phyloP scores from a whole-genome alignment of 129 eudicot species.

The Artemisia argyi region DNA sequence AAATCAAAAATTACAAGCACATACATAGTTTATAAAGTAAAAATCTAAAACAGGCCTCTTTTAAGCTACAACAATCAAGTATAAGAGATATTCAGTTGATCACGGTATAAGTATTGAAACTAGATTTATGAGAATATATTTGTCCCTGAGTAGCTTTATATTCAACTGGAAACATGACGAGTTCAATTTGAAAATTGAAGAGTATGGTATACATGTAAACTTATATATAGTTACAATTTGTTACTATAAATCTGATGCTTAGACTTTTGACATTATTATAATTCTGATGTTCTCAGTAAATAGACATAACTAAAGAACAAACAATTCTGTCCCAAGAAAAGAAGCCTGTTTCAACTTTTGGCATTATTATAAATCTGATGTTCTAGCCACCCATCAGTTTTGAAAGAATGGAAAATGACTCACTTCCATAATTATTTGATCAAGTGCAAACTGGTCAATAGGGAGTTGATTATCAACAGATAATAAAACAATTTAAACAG shows the following conservation, averaged over 20 bases:
- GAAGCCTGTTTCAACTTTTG: not conserved
- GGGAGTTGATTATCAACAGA: not conserved
- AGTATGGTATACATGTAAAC: too few species aligned
- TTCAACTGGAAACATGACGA: too few species aligned
- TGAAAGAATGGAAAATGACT: not conserved
- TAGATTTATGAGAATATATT: too few species aligned
- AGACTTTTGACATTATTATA: too few species aligned
- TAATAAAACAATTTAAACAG: not conserved
- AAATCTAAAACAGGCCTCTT: not conserved
- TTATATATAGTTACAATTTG: too few species aligned
- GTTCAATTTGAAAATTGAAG: too few species aligned
- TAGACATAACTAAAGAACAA: not conserved
- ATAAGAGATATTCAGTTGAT: too few species aligned
- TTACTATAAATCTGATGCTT: too few species aligned
- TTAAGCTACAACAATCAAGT: too few species aligned
- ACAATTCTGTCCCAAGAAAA: constrained; percentile 4
- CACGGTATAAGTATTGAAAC: too few species aligned
- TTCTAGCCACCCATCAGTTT: not conserved
- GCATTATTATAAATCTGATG: not conserved
- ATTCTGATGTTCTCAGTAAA: not conserved
- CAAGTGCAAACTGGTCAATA: not conserved
- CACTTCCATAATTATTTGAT: not conserved
- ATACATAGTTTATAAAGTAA: not conserved
- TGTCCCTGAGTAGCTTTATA: too few species aligned
- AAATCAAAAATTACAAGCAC: constrained; percentile 13